phyloP scores from a whole-genome alignment of 176 grass and related monocot genomes.

The Chloris gayana region DNA sequence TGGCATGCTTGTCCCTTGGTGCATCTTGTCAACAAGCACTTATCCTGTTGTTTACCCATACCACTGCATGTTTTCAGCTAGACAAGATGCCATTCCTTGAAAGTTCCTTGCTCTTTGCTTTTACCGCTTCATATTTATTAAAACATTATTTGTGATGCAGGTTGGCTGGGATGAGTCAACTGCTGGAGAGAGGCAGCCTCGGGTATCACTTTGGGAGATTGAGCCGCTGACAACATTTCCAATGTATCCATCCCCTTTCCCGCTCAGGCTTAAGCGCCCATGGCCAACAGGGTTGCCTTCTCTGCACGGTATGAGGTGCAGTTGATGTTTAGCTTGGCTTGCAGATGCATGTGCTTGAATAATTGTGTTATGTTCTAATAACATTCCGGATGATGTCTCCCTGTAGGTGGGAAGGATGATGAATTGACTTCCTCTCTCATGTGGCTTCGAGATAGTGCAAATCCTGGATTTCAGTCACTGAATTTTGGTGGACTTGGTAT shows the following conservation, averaged over 20 bases:
- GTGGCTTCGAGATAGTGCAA: conserved; percentile 85
- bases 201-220: conserved; percentile 98
- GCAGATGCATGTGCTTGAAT: background rate
- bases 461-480: conserved; percentile 75
- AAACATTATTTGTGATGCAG: conserved; percentile 47
- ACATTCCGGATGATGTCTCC: conserved; percentile 26
- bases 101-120: conserved; percentile 12
- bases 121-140: conserved; percentile 19
- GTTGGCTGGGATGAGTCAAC: conserved; percentile 99
- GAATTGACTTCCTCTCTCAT: conserved; percentile 86
- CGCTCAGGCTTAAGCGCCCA: conserved; percentile 94
- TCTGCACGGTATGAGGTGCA: conserved; percentile 56
- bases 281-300: conserved; percentile 95
- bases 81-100: background rate
- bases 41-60: conserved; percentile 16
- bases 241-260: conserved; percentile 95
- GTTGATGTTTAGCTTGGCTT: conserved; percentile 29
- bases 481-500: conserved; percentile 78
- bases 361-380: conserved; percentile 7
- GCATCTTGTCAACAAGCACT: background rate
- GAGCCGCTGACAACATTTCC: conserved; percentile 98
- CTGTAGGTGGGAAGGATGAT: conserved; percentile 90
- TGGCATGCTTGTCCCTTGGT: background rate
- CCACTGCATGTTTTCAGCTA: conserved; percentile 24
- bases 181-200: conserved; percentile 94